A percentile compares a stretch with the other conserved stretches of the same genome.
Evolutionary conservation across 2,329 filamentous ascomycete species (phyloP).

Genomic region (Hypoxylon rubiginosum): DNA sequence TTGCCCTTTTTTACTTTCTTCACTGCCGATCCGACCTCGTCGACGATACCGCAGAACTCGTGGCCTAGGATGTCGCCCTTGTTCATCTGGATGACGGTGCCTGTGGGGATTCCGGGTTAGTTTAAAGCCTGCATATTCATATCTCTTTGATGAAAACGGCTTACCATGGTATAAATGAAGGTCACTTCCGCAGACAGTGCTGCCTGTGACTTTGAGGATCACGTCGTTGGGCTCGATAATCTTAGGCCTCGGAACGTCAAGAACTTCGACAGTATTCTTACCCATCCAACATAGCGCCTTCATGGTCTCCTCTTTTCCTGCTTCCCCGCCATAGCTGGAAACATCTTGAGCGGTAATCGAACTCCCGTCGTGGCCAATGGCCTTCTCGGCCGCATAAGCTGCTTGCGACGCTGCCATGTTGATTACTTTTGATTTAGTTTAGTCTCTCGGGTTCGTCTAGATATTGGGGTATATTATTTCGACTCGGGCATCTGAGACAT

Average conservation of each 20-base stretch:
- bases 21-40: conserved; percentile 67
- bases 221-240: conserved; percentile 81
- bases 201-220: conserved; percentile 81
- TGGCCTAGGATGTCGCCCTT: conserved; percentile 77
- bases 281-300: conserved; percentile 86
- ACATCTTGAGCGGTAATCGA: conserved; percentile 77
- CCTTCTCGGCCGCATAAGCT: conserved; percentile 75
- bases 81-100: conserved; percentile 68
- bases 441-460: neutral
- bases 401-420: conserved; percentile 74
- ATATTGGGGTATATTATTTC: neutral
- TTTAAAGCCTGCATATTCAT: neutral
- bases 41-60: conserved; percentile 70
- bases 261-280: conserved; percentile 81
- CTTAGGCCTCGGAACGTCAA: conserved; percentile 76
- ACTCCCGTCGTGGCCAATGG: conserved; percentile 75
- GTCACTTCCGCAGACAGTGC: conserved; percentile 70
- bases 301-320: conserved; percentile 74
- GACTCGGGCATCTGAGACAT: neutral
- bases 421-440: neutral
- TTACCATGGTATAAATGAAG: conserved; percentile 68
- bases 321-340: conserved; percentile 65
- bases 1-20: conserved; percentile 70
- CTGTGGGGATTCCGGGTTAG: conserved; percentile 30
- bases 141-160: conserved; percentile 6